Evolutionary conservation across 352 stramenopile genomes (phyloP).

Genomic region (Pythium aphanidermatum): DNA sequence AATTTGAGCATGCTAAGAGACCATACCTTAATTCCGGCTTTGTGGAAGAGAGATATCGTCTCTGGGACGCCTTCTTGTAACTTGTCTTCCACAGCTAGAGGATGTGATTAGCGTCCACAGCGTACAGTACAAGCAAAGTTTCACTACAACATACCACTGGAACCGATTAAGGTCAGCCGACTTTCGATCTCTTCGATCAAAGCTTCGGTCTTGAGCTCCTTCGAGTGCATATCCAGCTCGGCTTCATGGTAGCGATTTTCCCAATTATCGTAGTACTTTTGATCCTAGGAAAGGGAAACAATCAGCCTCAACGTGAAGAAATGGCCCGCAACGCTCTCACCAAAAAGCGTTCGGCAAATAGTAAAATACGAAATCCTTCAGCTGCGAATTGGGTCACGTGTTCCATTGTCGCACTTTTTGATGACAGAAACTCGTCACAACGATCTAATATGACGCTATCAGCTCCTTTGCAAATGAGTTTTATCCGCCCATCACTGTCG

Average conservation of each 20-base stretch:
- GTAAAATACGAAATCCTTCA: slow-evolving; percentile 81
- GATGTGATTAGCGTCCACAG: not conserved
- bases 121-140: not conserved
- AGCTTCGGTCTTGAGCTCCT: slow-evolving; percentile 49
- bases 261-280: slow-evolving; percentile 67
- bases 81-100: slow-evolving; percentile 95
- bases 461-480: slow-evolving; percentile 76
- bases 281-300: slow-evolving; percentile 27
- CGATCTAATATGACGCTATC: slow-evolving; percentile 73
- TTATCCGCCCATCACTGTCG: slow-evolving; percentile 40
- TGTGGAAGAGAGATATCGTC: slow-evolving; percentile 87
- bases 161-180: slow-evolving; percentile 78
- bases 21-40: slow-evolving; percentile 92
- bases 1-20: slow-evolving; percentile 2
- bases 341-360: slow-evolving; percentile 70
- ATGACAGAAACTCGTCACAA: slow-evolving; percentile 53
- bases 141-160: slow-evolving; percentile 47
- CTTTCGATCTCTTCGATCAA: slow-evolving; percentile 79
- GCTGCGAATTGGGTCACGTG: slow-evolving; percentile 81
- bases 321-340: slow-evolving; percentile 17
- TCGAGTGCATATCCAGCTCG: slow-evolving; percentile 60
- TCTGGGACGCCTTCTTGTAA: slow-evolving; percentile 95
- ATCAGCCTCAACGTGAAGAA: not conserved
- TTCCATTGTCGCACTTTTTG: slow-evolving; percentile 44
- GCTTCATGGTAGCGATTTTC: slow-evolving; percentile 58